Percentiles rank a stretch among this genome's conserved stretches.
Conservation (phyloP, 371 early-diverging fungal genomes). For the Mucor plumbeus region DNA sequence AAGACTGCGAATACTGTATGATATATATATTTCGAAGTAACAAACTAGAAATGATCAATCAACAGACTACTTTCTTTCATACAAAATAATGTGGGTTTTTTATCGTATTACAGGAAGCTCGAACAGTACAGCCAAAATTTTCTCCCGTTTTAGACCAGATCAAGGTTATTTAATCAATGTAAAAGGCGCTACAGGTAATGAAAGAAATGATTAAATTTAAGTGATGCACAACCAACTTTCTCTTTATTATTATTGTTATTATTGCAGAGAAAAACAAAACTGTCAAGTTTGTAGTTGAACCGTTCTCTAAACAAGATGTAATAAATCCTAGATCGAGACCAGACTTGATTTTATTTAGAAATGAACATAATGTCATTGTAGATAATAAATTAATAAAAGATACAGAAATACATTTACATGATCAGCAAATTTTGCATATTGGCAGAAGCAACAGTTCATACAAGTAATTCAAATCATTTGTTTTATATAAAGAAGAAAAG, state of each 20-base stretch:
- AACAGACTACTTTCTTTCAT: background rate
- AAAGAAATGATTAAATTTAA: no score
- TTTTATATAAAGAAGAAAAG: background rate
- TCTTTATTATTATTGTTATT: no score
- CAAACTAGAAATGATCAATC: background rate
- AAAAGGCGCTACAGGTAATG: no score
- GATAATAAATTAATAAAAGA: background rate
- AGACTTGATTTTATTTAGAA: background rate
- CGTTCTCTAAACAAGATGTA: background rate
- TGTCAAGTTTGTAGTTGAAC: background rate
- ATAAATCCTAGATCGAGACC: background rate
- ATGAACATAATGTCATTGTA: background rate
- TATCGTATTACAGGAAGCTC: background rate
- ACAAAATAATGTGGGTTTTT: background rate
- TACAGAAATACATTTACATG: background rate
- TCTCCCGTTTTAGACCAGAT: no score
- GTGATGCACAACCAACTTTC: no score
- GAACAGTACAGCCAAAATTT: background rate
- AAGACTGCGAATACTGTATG: conserved; percentile 7
- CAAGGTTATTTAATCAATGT: no score
- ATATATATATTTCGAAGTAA: background rate
- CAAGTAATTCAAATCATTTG: background rate
- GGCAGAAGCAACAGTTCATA: background rate
- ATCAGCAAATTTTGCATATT: conserved; percentile 8
- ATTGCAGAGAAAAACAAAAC: no score